Evolutionary conservation across 352 stramenopile genomes (phyloP).

Genomic region (Phytopythium sindhum): DNA sequence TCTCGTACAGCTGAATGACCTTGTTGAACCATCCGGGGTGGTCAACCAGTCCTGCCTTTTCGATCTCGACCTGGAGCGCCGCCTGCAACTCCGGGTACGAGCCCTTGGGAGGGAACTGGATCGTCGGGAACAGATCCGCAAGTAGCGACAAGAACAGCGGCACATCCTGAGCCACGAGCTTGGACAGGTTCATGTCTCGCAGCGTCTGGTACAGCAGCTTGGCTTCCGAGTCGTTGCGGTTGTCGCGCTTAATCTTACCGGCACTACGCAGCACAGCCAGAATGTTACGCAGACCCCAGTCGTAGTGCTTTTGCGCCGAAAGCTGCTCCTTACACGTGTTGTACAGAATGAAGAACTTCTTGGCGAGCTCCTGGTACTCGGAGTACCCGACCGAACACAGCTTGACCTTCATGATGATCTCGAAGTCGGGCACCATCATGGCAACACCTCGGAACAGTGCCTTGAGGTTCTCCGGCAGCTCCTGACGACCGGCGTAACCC

Average conservation of each 20-base stretch:
- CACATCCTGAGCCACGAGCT: conserved; percentile 97
- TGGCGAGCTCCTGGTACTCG: conserved; percentile 89
- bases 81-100: conserved; percentile 96
- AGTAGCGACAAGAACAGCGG: conserved; percentile 96
- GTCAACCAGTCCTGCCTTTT: conserved; percentile 90
- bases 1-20: conserved; percentile 97
- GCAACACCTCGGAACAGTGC: conserved; percentile 88
- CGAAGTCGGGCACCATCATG: conserved; percentile 92
- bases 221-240: conserved; percentile 83
- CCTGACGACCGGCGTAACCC: conserved; percentile 96
- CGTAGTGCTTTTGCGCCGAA: conserved; percentile 91
- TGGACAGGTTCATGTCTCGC: conserved; percentile 98
- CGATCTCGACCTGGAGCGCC: conserved; percentile 84
- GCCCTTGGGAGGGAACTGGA: conserved; percentile 88
- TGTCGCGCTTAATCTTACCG: conserved; percentile 90
- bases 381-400: conserved; percentile 93
- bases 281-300: conserved; percentile 91
- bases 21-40: conserved; percentile 83
- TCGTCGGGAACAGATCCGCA: conserved; percentile 95
- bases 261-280: conserved; percentile 85
- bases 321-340: conserved; percentile 91
- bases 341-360: conserved; percentile 93
- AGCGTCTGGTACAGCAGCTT: conserved; percentile 89
- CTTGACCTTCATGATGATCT: conserved; percentile 97
- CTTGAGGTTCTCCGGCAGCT: conserved; percentile 99